Evolutionary conservation across 2,329 filamentous ascomycete species (phyloP).

Genomic region (Phialocephala sp.): DNA sequence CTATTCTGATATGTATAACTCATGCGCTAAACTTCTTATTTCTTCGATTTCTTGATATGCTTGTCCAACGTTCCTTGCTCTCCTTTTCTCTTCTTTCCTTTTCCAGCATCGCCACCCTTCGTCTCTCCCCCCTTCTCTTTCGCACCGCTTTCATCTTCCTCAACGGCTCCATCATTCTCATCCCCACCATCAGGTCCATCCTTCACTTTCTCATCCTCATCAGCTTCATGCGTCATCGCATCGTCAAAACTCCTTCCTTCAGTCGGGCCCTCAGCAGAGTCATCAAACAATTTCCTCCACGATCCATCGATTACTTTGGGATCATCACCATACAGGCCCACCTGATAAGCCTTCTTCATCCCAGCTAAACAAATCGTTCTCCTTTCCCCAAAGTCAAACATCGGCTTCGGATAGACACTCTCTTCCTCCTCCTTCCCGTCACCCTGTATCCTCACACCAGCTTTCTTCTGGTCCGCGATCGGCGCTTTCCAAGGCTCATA

Average conservation of each 20-base stretch:
- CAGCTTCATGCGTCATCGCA: constrained; percentile 21
- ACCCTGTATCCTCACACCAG: constrained; percentile 65
- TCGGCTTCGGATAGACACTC: constrained; percentile 71
- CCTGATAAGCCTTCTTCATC: constrained; percentile 73
- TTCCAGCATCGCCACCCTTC: constrained; percentile 22
- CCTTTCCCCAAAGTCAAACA: constrained; percentile 75
- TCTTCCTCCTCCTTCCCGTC: constrained; percentile 54
- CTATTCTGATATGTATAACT: neutral
- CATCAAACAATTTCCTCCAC: constrained; percentile 55
- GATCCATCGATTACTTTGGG: constrained; percentile 64
- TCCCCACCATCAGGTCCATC: constrained; percentile 19
- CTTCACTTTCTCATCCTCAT: constrained; percentile 15
- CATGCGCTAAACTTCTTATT: neutral
- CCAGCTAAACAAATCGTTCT: constrained; percentile 66
- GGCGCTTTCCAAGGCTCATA: constrained; percentile 82
- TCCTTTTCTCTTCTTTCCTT: constrained; percentile 26
- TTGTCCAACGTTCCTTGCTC: constrained; percentile 35
- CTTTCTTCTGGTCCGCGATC: constrained; percentile 69
- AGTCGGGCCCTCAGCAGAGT: constrained; percentile 41
- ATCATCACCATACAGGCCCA: constrained; percentile 69
- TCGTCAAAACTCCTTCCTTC: constrained; percentile 28
- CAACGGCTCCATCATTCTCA: constrained; percentile 24
- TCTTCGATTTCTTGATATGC: constrained; percentile 33
- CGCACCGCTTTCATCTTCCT: constrained; percentile 27
- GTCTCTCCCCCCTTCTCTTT: constrained; percentile 28